Evolutionary conservation across 768 basidiomycete genomes (phyloP), one percentile per base, ranked within the genome.

Genomic region (Suillus hirtellus): DNA sequence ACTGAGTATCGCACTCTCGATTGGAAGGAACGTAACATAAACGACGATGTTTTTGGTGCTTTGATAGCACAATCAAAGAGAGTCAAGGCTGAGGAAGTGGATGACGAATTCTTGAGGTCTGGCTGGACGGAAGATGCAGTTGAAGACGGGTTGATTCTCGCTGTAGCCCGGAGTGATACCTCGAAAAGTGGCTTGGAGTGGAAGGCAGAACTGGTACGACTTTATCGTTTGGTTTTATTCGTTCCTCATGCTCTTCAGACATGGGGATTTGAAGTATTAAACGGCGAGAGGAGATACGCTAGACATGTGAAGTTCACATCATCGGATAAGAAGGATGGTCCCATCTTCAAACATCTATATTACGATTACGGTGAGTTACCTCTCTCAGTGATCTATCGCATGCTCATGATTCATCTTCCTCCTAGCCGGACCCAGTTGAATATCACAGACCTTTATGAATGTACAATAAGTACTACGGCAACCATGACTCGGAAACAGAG

Each of bases 241-340:
- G 38, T 58, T 59, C 53, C 37, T 35, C 12, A 38, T 34, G 10
- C 31, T 50, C 35, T 62, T 34, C 47, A 82, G 81, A 75, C 74
- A 3, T 92, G 89, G 90, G 90, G 89, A 27, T 80, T 91, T 24
- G 80, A 88, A 68, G 78, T 79, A 4, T 75, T 88, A 66, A 75
- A 88, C 15, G 85, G 79, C 34, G 84, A 85, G 69, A 83, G 86
- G 67, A 78, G 87, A 64, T 86, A 90, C 67, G 78, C 81, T 4
- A 80, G 89, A 61, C 86, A 82, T 67, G 74, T 89, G 65, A 80
- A 82, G 65, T 91, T 91, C 73, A 85, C 82, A 6, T 88, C 88
- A 1, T 83, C 88, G 4, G 69, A 77, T 38, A 84, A 78, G 11
- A 82, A 88, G 67, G 82, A 84, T 15, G 66, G 66, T 7, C 68